Percentiles rank a stretch among this genome's conserved stretches.
phyloP scores from a whole-genome alignment of 129 eudicot species.

The carrot (Daucus carota) region DH1_v3.0 NC_030384.2:40876001-40876500 shows the following conservation, averaged over 20 bases:
- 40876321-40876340: constrained; percentile 88
- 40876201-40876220: not conserved
- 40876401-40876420: constrained; percentile 98
- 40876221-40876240: constrained; percentile 4
- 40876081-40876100: constrained; percentile 92
- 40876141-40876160: constrained; percentile 91
- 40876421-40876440: constrained; percentile 83
- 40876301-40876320: constrained; percentile 82
- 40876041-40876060: constrained; percentile 66
- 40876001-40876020: constrained; percentile 51
- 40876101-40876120: constrained; percentile 97
- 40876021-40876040: constrained; percentile 77
- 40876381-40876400: constrained; percentile 90
- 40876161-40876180: constrained; percentile 31
- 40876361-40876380: constrained; percentile 66
- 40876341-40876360: constrained; percentile 99
- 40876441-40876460: constrained; percentile 92
- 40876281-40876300: constrained; percentile 97
- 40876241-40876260: constrained; percentile 87
- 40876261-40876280: constrained; percentile 88
- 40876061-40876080: constrained; percentile 94
- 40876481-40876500: constrained; percentile 81
- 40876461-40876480: constrained; percentile 72
- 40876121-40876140: constrained; percentile 97
- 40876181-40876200: not conserved